Evolutionary conservation across 2,329 filamentous ascomycete genomes (phyloP).

Genomic region (Colletotrichum orchidophilum): DNA sequence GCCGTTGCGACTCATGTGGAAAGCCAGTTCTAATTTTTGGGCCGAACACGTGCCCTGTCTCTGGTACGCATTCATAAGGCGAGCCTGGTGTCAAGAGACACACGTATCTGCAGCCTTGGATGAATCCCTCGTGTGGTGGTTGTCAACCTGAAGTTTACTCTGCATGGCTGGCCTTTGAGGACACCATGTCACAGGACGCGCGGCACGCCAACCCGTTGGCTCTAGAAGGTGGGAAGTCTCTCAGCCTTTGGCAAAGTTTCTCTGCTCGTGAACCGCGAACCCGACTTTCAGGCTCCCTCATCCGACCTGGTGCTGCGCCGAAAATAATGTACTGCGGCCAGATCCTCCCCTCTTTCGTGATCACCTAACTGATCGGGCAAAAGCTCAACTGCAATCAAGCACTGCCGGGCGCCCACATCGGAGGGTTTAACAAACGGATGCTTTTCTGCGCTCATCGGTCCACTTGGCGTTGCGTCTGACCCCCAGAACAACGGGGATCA

Average conservation of each 20-base stretch:
- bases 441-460: background rate
- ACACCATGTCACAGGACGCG: background rate
- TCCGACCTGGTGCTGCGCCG: background rate
- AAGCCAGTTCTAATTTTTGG: background rate
- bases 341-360: background rate
- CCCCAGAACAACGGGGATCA: background rate
- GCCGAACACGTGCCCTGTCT: background rate
- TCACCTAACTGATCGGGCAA: slow-evolving; percentile 4
- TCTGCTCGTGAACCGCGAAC: background rate
- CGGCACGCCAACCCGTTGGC: background rate
- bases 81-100: background rate
- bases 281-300: background rate
- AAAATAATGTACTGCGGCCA: too few relatives aligned
- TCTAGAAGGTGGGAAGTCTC: background rate
- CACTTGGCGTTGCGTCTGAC: background rate
- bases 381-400: background rate
- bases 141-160: background rate
- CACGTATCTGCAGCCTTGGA: background rate
- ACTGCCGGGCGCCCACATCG: background rate
- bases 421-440: background rate
- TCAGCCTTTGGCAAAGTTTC: background rate
- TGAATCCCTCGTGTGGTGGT: background rate
- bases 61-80: background rate
- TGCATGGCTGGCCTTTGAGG: background rate
- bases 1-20: slow-evolving; percentile 1